Evolutionary conservation across 1,284 basidiomycete genomes (phyloP).

Genomic region (Xanthoconium separans): DNA sequence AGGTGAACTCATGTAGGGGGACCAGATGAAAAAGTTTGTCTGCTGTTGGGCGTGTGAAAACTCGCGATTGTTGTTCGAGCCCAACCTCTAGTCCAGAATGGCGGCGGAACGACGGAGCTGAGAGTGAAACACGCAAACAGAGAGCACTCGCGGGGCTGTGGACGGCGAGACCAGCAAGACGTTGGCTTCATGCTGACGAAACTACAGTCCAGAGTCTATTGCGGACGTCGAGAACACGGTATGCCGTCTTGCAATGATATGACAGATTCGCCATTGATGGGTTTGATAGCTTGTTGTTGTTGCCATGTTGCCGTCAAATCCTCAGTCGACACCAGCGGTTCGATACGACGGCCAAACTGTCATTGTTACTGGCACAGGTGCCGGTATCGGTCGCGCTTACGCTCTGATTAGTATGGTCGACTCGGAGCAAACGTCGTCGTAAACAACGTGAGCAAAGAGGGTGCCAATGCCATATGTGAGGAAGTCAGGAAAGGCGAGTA

Average conservation of each 20-base stretch:
- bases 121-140: too few relatives aligned
- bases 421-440: slow-evolving; percentile 96
- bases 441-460: slow-evolving; percentile 91
- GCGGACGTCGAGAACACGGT: slow-evolving; percentile 73
- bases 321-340: slow-evolving; percentile 70
- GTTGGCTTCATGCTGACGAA: slow-evolving; percentile 9
- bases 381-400: slow-evolving; percentile 90
- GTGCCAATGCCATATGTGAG: slow-evolving; percentile 80
- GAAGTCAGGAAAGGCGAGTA: slow-evolving; percentile 77
- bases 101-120: too few relatives aligned
- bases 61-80: too few relatives aligned
- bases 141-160: too few relatives aligned
- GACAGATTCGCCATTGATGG: slow-evolving; percentile 1
- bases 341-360: slow-evolving; percentile 90
- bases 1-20: too few relatives aligned
- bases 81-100: too few relatives aligned
- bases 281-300: slow-evolving; percentile 66
- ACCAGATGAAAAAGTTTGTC: too few relatives aligned
- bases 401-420: slow-evolving; percentile 87
- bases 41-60: too few relatives aligned
- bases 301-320: slow-evolving; percentile 67
- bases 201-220: slow-evolving; percentile 60
- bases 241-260: slow-evolving; percentile 11
- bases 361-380: slow-evolving; percentile 92
- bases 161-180: too few relatives aligned